These are phyloP conservation scores for Linaria vulgaris DNA, from an alignment of 257 asterid genomes.

Conservation along the genomic window DNA sequence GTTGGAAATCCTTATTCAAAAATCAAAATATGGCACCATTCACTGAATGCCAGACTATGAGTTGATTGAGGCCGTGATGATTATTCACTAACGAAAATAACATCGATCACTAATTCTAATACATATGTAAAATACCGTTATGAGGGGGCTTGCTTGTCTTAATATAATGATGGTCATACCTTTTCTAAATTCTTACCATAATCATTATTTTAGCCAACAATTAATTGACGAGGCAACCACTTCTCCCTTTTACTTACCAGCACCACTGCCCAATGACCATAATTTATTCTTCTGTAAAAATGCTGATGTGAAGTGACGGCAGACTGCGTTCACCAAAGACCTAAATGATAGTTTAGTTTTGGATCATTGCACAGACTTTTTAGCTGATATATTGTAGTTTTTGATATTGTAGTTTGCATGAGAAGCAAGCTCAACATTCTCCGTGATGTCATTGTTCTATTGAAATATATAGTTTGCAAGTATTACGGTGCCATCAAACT, in stretches of 20 bases:
- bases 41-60: background rate
- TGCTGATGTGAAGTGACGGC: constrained; percentile 7
- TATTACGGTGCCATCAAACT: constrained; percentile 29
- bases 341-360: background rate
- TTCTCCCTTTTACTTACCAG: constrained; percentile 30
- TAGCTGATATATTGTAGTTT: too few relatives aligned
- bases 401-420: constrained; percentile 20
- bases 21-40: too few relatives aligned
- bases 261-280: constrained; percentile 17
- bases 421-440: constrained; percentile 30
- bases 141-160: constrained; percentile 28
- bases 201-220: constrained; percentile 48
- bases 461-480: constrained; percentile 24
- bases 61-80: constrained; percentile 1
- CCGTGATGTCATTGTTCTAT: constrained; percentile 29
- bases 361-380: too few relatives aligned
- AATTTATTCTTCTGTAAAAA: too few relatives aligned
- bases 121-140: constrained; percentile 40
- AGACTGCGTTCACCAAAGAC: background rate
- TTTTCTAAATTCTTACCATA: constrained; percentile 31
- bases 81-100: constrained; percentile 29
- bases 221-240: constrained; percentile 64
- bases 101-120: constrained; percentile 25
- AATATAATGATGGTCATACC: constrained; percentile 35
- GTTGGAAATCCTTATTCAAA: too few relatives aligned